Evolutionary conservation across 805 yeast species (phyloP).

Genomic region (Lachancea meyersii): DNA sequence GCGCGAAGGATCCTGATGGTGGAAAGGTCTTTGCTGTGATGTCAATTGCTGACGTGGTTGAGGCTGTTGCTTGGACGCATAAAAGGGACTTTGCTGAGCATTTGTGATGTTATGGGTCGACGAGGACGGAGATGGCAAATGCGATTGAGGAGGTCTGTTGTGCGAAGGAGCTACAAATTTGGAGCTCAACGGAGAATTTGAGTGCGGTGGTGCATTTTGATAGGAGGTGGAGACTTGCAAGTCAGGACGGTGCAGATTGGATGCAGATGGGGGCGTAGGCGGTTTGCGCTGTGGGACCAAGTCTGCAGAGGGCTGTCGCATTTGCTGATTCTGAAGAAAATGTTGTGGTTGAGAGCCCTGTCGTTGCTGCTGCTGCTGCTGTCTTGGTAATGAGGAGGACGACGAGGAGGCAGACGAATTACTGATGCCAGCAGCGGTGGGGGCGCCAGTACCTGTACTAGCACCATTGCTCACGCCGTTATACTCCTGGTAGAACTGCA

Average conservation of each 20-base stretch:
- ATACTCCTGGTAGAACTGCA: conserved; percentile 62
- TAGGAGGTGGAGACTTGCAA: conserved; percentile 9
- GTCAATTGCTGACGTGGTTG: conserved; percentile 7
- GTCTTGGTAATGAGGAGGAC: conserved; percentile 4
- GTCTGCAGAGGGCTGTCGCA: conserved; percentile 16
- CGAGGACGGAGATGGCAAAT: conserved; percentile 4
- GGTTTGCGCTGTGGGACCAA: conserved; percentile 49
- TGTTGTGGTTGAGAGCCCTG: conserved; percentile 4
- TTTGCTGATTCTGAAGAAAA: conserved; percentile 2
- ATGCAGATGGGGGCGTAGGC: conserved; percentile 45
- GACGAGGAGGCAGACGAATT: conserved; percentile 6
- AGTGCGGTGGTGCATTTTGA: conserved; percentile 1
- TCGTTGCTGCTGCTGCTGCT: too few species aligned
- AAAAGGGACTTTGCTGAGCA: conserved; percentile 4
- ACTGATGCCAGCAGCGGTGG: conserved; percentile 7
- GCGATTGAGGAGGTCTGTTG: conserved; percentile 7
- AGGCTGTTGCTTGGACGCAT: conserved; percentile 4
- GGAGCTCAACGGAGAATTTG: neutral
- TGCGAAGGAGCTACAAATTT: conserved; percentile 2
- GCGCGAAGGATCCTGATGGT: conserved; percentile 5
- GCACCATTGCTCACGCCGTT: conserved; percentile 22
- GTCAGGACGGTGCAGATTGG: conserved; percentile 7
- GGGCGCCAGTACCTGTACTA: conserved; percentile 9
- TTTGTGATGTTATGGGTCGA: conserved; percentile 4
- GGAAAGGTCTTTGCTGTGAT: conserved; percentile 10